phyloP scores from a whole-genome alignment of 495 filamentous ascomycete species.

The Penicillium macrosclerotiorum region DNA sequence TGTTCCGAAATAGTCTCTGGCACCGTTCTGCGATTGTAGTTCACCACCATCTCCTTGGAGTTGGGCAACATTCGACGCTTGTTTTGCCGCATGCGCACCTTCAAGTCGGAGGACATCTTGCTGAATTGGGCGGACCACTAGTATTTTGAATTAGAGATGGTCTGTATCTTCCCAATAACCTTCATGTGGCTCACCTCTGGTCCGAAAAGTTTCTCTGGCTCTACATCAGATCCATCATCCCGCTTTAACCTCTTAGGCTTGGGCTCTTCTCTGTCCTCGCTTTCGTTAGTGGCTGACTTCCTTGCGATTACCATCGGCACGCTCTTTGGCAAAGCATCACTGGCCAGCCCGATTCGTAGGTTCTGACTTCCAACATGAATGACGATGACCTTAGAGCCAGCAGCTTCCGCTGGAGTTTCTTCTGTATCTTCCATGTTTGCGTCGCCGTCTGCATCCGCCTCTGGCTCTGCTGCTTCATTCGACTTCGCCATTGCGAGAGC shows the following conservation, averaged over 20 bases:
- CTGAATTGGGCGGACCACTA: conserved; percentile 74
- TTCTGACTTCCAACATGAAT: conserved; percentile 99
- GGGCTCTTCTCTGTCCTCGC: conserved; percentile 80
- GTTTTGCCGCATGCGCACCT: conserved; percentile 84
- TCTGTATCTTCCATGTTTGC: conserved; percentile 63
- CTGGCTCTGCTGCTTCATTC: conserved; percentile 41
- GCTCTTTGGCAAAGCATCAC: conserved; percentile 90
- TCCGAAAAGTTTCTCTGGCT: conserved; percentile 79
- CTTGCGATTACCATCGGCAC: conserved; percentile 90
- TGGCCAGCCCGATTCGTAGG: conserved; percentile 84
- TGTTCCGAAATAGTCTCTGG: conserved; percentile 88
- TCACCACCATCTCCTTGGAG: conserved; percentile 89
- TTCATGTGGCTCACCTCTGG: conserved; percentile 60
- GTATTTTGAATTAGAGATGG: conserved; percentile 13
- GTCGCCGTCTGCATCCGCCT: conserved; percentile 57
- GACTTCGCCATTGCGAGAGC: conserved; percentile 68
- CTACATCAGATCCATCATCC: conserved; percentile 54
- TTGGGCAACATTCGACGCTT: conserved; percentile 92
- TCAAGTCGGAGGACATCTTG: conserved; percentile 80
- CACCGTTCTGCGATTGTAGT: conserved; percentile 79
- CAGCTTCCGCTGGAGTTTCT: conserved; percentile 55
- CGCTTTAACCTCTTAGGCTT: conserved; percentile 82
- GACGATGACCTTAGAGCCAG: conserved; percentile 88
- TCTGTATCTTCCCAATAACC: neutral
- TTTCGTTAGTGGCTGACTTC: conserved; percentile 70